phyloP scores from a whole-genome alignment of 768 basidiomycete species.

The Crassisporium funariophilum region DNA sequence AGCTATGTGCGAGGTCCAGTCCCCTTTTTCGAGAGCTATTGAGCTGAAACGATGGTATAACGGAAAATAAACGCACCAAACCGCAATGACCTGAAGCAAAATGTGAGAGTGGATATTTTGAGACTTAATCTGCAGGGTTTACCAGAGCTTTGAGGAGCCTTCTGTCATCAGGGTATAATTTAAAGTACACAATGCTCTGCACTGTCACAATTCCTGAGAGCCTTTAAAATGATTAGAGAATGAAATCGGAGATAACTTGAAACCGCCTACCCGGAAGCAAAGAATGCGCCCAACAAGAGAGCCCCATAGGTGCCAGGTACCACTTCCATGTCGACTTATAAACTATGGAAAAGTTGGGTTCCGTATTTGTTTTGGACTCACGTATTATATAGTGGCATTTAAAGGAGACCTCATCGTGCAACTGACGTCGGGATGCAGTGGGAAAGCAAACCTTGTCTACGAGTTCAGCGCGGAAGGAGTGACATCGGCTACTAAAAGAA shows the following conservation, averaged over 20 bases:
- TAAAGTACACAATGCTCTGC: conserved; percentile 29
- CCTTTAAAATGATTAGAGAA: neutral
- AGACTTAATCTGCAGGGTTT: too few species aligned
- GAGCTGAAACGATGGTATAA: too few species aligned
- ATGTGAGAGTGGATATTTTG: neutral
- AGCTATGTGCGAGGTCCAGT: conserved; percentile 35
- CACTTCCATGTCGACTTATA: conserved; percentile 16
- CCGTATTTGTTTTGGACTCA: neutral
- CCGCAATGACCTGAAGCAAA: conserved; percentile 13
- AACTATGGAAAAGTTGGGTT: too few species aligned
- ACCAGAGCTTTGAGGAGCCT: conserved; percentile 26
- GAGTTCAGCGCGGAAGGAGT: too few species aligned
- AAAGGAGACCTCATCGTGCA: too few species aligned
- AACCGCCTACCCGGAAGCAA: conserved; percentile 34
- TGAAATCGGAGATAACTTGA: neutral
- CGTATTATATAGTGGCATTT: neutral
- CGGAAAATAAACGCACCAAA: too few species aligned
- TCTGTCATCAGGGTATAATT: conserved; percentile 29
- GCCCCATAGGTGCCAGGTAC: conserved; percentile 35
- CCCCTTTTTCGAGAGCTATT: too few species aligned
- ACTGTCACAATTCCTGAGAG: neutral
- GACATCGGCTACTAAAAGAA: too few species aligned
- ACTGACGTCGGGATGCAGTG: too few species aligned
- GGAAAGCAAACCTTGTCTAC: too few species aligned
- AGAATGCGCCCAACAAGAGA: conserved; percentile 33